Conservation (phyloP, 192 early-diverging fungal species). For the Gigaspora rosea region DNA sequence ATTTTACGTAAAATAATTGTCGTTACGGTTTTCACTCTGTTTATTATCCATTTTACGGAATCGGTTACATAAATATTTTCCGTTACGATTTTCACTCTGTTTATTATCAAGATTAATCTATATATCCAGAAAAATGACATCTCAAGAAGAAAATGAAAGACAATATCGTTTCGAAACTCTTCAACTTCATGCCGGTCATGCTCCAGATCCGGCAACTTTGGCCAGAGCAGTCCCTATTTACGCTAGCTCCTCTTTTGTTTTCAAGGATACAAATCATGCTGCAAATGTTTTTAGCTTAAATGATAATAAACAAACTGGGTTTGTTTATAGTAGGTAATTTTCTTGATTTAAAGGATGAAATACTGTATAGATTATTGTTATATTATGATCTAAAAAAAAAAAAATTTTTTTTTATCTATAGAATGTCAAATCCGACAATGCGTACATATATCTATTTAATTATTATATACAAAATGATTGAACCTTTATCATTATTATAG, state of each 20-base stretch:
- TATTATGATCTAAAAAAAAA: too few species aligned
- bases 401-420: not conserved
- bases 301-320: conserved; percentile 69
- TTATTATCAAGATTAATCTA: too few species aligned
- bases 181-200: conserved; percentile 87
- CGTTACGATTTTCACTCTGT: too few species aligned
- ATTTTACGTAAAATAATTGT: too few species aligned
- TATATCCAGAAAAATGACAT: too few species aligned
- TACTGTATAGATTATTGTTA: not conserved
- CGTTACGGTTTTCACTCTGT: too few species aligned
- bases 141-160: not conserved
- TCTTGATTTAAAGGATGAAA: not conserved
- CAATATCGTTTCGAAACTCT: conserved; percentile 82
- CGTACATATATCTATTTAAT: not conserved
- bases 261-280: conserved; percentile 79
- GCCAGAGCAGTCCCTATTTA: conserved; percentile 91
- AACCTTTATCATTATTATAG: not conserved
- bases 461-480: not conserved
- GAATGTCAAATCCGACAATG: not conserved
- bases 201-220: conserved; percentile 61
- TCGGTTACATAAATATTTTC: too few species aligned
- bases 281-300: conserved; percentile 79
- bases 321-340: conserved; percentile 82
- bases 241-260: conserved; percentile 83
- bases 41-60: too few species aligned